Evolutionary conservation across 2,329 filamentous ascomycete genomes (phyloP).

Genomic region (Epichloe brachyelytri): DNA sequence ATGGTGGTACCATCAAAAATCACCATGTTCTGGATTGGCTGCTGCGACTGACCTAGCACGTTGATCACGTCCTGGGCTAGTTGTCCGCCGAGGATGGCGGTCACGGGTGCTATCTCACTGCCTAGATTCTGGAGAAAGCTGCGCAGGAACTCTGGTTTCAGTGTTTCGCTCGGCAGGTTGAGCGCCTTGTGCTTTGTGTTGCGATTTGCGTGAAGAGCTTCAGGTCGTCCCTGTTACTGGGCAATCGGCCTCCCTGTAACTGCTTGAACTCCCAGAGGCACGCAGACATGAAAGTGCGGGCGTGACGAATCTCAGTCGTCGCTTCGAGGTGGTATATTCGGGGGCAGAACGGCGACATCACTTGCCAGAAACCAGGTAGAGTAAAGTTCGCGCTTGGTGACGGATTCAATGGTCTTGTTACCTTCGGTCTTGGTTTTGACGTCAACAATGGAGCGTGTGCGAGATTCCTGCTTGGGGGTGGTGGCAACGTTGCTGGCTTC

Average conservation of each 20-base stretch:
- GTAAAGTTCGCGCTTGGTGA: slow-evolving; percentile 86
- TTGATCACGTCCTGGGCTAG: slow-evolving; percentile 97
- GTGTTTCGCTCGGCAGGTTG: slow-evolving; percentile 52
- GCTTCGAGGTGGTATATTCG: slow-evolving; percentile 53
- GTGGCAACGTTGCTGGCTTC: slow-evolving; percentile 64
- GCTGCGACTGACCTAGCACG: slow-evolving; percentile 78
- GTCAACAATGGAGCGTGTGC: slow-evolving; percentile 62
- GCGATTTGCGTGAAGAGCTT: slow-evolving; percentile 65
- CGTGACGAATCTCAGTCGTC: slow-evolving; percentile 63
- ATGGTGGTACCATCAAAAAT: slow-evolving; percentile 79
- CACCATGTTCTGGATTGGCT: slow-evolving; percentile 90
- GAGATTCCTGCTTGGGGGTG: slow-evolving; percentile 55
- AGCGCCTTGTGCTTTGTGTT: slow-evolving; percentile 63
- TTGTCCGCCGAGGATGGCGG: slow-evolving; percentile 78
- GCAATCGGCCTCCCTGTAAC: slow-evolving; percentile 36
- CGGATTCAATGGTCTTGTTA: slow-evolving; percentile 61
- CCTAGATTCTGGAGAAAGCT: slow-evolving; percentile 79
- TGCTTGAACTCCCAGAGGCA: slow-evolving; percentile 76
- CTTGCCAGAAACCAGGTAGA: slow-evolving; percentile 76
- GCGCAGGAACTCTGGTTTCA: slow-evolving; percentile 60
- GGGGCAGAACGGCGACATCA: slow-evolving; percentile 58
- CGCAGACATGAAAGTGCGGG: slow-evolving; percentile 76
- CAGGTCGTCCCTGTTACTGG: slow-evolving; percentile 52
- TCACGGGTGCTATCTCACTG: slow-evolving; percentile 73
- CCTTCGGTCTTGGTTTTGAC: slow-evolving; percentile 59